Conservation (phyloP, 345 rosid species). For the Camelina hispida region DNA sequence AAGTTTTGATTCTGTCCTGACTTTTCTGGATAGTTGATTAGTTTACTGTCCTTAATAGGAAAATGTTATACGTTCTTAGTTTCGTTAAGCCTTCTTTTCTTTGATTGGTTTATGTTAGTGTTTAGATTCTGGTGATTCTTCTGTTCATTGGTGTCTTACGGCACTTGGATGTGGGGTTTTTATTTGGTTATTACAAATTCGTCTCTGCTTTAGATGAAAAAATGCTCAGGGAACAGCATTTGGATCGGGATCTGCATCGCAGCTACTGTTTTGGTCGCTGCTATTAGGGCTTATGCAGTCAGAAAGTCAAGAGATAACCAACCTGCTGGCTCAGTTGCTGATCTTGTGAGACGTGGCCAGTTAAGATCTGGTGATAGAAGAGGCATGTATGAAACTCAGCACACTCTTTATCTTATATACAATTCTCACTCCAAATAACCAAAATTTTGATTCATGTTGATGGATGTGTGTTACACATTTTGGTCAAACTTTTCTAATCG, state of each 20-base stretch:
- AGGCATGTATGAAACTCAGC: conserved; percentile 86
- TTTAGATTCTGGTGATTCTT: background rate
- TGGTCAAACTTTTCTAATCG: conserved; percentile 1
- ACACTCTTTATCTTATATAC: conserved; percentile 23
- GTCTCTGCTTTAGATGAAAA: conserved; percentile 52
- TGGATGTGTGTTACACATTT: conserved; percentile 1
- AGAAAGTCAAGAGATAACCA: conserved; percentile 55
- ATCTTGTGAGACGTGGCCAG: conserved; percentile 98
- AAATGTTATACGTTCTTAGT: background rate
- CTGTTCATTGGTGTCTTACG: background rate
- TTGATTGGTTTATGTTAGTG: background rate
- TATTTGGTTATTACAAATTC: background rate
- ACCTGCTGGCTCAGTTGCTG: conserved; percentile 82
- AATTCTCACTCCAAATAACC: background rate
- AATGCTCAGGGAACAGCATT: conserved; percentile 44
- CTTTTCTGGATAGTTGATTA: conserved; percentile 11
- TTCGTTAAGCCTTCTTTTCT: background rate
- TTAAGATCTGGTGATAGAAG: conserved; percentile 91
- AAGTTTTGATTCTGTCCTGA: background rate
- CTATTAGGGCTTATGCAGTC: conserved; percentile 49
- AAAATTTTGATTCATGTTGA: background rate
- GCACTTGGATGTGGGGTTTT: conserved; percentile 2
- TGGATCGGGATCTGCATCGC: conserved; percentile 56
- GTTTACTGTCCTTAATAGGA: background rate
- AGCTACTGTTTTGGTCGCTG: conserved; percentile 60